Base-by-base conservation (phyloP, 805 yeast species). In the Myxozyma geophila region DNA sequence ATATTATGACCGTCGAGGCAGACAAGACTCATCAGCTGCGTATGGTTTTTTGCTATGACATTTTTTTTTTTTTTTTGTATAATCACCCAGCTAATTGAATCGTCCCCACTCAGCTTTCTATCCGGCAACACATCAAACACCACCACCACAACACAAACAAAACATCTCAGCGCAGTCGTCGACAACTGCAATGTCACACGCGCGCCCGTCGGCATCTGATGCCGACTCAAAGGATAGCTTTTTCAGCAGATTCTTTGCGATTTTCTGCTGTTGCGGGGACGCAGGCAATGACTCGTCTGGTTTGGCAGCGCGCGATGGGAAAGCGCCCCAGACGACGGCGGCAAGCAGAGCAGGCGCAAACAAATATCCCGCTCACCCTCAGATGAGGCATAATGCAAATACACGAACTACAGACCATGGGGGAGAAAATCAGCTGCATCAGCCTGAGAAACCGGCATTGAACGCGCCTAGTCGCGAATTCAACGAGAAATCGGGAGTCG, bases 181-280 rank as follows among this genome's bases (percentile, higher is more conserved):
- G 39, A 19, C 59, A 9, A 17, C 41, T 6, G 7, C 59, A 35
- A 35, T 50, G 15, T 23, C 35, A 17, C 52, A 46, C 7, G 19
- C 39, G 19, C 35, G 49, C 4, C 49, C 15, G 13, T 15, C 49
- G 5, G 40, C 40, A 15, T 17, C 55, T 8, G 46, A 19, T 15
- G 6, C 58, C 4, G 59, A 47, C 23, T 47, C 59, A 13, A 59
- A 46, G 40, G 53, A 39, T 19, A 40, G 54, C 36, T 59, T 63
- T n/a, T 63, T 63, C 19, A 56, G 60, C 37, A 48, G 66, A 2
- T 54, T 63, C 35, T 54, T 63, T 33, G 41, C 60, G 23, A 52
- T 47, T 17, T 44, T 55, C 33, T 37, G 59, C 13, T 63, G 66
- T 50, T 54, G 60, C 55, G 56, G 66, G 10, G 46, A 15, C 37